Conservation (phyloP, 2,329 filamentous ascomycete genomes). For the Penicillium occitanis region DNA sequence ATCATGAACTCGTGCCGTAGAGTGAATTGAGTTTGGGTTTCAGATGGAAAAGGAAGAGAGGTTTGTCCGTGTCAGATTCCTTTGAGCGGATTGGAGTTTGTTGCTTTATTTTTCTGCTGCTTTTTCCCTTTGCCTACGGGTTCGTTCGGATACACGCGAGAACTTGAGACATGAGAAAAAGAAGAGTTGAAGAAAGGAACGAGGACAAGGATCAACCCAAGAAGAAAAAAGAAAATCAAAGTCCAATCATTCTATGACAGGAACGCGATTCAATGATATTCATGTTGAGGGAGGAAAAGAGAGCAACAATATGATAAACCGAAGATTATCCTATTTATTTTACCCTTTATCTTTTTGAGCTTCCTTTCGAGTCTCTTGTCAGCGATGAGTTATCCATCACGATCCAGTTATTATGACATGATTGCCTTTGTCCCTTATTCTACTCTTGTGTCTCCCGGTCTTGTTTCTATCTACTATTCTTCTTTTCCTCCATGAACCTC, state of each 20-base stretch:
- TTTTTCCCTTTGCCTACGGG: conserved; percentile 25
- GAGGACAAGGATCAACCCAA: background rate
- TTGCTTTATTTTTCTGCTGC: conserved; percentile 22
- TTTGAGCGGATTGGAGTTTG: conserved; percentile 24
- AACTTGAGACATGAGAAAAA: conserved; percentile 16
- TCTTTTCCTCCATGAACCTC: conserved; percentile 20
- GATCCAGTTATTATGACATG: background rate
- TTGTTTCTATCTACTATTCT: conserved; percentile 22
- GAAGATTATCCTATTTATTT: conserved; percentile 9
- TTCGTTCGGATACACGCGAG: conserved; percentile 18
- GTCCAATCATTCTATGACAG: conserved; percentile 11
- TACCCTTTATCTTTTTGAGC: background rate
- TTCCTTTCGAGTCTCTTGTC: background rate
- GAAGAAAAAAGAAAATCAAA: background rate
- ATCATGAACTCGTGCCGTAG: conserved; percentile 22
- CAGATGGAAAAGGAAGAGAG: conserved; percentile 19
- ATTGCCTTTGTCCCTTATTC: background rate
- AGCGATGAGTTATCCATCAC: background rate
- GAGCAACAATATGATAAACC: conserved; percentile 16
- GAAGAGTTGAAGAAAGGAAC: background rate
- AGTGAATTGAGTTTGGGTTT: conserved; percentile 24
- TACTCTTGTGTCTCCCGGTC: background rate
- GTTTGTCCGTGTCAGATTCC: conserved; percentile 20
- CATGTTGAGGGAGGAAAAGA: conserved; percentile 5
- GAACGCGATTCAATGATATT: conserved; percentile 8